Percentiles rank a stretch among this genome's conserved stretches.
Evolutionary conservation across 2,329 filamentous ascomycete species (phyloP).

Genomic region (Ilyonectria robusta): DNA sequence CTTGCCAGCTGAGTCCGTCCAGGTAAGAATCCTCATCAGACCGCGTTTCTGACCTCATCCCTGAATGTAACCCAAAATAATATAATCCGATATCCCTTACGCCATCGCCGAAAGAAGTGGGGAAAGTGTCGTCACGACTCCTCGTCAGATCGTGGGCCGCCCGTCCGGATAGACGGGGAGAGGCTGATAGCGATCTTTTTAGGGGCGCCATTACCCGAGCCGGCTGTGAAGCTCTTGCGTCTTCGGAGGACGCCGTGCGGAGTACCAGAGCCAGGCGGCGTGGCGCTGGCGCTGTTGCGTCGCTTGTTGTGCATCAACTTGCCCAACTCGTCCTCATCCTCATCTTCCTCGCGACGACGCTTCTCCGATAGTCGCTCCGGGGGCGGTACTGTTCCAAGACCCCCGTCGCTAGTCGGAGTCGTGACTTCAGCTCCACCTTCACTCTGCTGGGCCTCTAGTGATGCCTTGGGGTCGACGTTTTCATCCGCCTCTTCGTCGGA

Average conservation of each 20-base stretch:
- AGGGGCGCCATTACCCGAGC: slow-evolving; percentile 56
- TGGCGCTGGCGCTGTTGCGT: slow-evolving; percentile 70
- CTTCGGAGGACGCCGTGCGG: slow-evolving; percentile 50
- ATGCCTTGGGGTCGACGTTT: slow-evolving; percentile 69
- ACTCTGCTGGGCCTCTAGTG: slow-evolving; percentile 42
- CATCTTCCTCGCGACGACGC: slow-evolving; percentile 88
- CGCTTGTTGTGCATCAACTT: slow-evolving; percentile 81
- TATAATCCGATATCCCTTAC: slow-evolving; percentile 38
- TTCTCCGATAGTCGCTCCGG: slow-evolving; percentile 90
- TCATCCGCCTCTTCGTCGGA: slow-evolving; percentile 85
- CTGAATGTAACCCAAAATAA: slow-evolving; percentile 38
- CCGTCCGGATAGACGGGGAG: slow-evolving; percentile 61
- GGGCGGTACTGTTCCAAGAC: slow-evolving; percentile 62
- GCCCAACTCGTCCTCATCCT: slow-evolving; percentile 91
- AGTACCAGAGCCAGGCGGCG: slow-evolving; percentile 55
- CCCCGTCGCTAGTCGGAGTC: slow-evolving; percentile 48
- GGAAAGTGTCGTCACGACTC: slow-evolving; percentile 51
- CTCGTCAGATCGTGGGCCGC: slow-evolving; percentile 56
- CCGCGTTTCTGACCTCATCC: slow-evolving; percentile 29
- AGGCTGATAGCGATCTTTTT: slow-evolving; percentile 74
- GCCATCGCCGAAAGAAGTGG: slow-evolving; percentile 47
- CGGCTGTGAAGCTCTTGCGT: slow-evolving; percentile 59
- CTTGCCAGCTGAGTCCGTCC: slow-evolving; percentile 41
- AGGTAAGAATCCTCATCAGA: slow-evolving; percentile 33
- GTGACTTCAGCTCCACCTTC: slow-evolving; percentile 53